Evolutionary conservation across 805 yeast genomes (phyloP).

Genomic region (Spathaspora boniae): DNA sequence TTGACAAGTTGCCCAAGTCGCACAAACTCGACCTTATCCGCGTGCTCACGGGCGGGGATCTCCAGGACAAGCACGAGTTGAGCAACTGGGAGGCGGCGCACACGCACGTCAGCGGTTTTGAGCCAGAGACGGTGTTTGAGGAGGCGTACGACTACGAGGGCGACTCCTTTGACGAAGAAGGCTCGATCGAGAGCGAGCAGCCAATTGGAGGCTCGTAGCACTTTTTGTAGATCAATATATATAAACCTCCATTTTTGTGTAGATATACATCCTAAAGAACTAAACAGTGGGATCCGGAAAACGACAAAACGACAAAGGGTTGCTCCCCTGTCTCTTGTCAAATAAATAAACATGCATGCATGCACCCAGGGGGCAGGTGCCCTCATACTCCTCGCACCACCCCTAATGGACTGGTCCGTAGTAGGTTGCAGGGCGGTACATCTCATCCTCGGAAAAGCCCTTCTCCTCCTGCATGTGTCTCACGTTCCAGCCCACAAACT

Average conservation of each 20-base stretch:
- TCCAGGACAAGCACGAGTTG: slow-evolving; percentile 25
- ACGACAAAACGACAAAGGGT: too few relatives aligned
- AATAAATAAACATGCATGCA: too few relatives aligned
- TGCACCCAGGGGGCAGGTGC: too few relatives aligned
- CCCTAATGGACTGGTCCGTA: slow-evolving; percentile 6
- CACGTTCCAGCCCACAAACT: slow-evolving; percentile 34
- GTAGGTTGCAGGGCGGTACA: slow-evolving; percentile 25
- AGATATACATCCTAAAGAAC: too few relatives aligned
- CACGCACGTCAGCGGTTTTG: slow-evolving; percentile 20
- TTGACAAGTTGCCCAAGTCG: slow-evolving; percentile 45
- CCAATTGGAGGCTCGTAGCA: too few relatives aligned
- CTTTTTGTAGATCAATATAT: too few relatives aligned
- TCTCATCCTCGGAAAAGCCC: slow-evolving; percentile 25
- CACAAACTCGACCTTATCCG: slow-evolving; percentile 49
- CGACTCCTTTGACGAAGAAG: slow-evolving; percentile 16
- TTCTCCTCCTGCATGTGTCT: slow-evolving; percentile 26
- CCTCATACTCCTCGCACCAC: too few relatives aligned
- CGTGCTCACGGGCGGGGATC: slow-evolving; percentile 55
- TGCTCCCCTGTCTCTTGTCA: too few relatives aligned
- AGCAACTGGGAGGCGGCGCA: slow-evolving; percentile 38
- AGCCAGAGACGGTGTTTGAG: slow-evolving; percentile 11
- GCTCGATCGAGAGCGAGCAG: slow-evolving; percentile 4
- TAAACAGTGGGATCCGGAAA: too few relatives aligned
- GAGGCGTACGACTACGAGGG: slow-evolving; percentile 13
- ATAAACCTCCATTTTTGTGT: too few relatives aligned